A percentile compares a stretch with the other conserved stretches of the same genome.
phyloP scores from a whole-genome alignment of 1,139 yeast species.

The Saccharomyces hybrid region DNA sequence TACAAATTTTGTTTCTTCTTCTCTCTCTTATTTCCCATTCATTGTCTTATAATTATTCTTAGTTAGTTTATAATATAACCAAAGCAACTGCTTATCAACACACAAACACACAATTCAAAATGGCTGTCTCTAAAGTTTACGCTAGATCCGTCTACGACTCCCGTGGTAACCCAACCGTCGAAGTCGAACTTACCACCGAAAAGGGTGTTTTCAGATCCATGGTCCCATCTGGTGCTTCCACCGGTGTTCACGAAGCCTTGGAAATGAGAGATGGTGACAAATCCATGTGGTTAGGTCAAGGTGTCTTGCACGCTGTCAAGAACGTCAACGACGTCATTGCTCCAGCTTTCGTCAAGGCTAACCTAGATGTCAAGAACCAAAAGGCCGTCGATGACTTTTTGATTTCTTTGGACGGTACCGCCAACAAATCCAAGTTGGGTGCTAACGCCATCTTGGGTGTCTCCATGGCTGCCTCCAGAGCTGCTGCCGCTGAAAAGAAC shows the following conservation, averaged over 20 bases:
- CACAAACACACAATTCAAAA: conserved; percentile 18
- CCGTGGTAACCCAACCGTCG: conserved; percentile 97
- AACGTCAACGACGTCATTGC: conserved; percentile 86
- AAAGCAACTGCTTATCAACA: conserved; percentile 13
- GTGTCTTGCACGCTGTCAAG: conserved; percentile 85
- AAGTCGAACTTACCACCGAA: conserved; percentile 82
- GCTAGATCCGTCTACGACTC: conserved; percentile 96
- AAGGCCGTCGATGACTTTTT: conserved; percentile 71
- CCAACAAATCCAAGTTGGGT: conserved; percentile 89
- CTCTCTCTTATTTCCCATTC: neutral
- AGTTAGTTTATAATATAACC: conserved; percentile 8
- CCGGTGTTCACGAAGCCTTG: conserved; percentile 90
- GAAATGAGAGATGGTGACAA: conserved; percentile 94
- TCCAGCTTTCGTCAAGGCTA: conserved; percentile 72
- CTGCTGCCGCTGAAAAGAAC: conserved; percentile 86
- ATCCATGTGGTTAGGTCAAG: conserved; percentile 92
- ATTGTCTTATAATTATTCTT: neutral
- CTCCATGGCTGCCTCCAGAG: conserved; percentile 86
- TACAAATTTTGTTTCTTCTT: neutral
- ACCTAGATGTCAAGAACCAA: conserved; percentile 73
- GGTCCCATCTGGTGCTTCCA: conserved; percentile 96
- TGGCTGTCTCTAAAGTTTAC: conserved; percentile 60
- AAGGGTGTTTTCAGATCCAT: conserved; percentile 84
- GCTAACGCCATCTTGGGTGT: conserved; percentile 96
- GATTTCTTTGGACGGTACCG: conserved; percentile 76